Evolutionary conservation across 192 early-diverging fungal genomes (phyloP).

Genomic region (Jimgerdemannia lactiflua): DNA sequence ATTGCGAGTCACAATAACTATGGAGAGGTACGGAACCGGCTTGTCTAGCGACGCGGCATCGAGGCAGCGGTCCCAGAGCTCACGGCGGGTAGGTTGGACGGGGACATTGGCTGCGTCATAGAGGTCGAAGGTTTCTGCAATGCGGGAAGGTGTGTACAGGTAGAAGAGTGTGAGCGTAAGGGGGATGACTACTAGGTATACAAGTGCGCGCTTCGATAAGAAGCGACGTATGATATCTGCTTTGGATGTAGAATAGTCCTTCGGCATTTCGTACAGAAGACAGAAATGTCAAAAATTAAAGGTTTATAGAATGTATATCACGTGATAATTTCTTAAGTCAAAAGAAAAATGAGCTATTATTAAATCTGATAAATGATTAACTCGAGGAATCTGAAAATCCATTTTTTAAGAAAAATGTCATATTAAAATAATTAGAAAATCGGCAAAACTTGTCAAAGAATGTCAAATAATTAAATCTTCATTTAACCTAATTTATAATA

Average conservation of each 20-base stretch:
- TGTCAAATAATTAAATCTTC: too few species aligned
- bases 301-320: too few species aligned
- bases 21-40: conserved; percentile 15
- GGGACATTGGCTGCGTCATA: background rate
- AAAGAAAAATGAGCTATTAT: too few species aligned
- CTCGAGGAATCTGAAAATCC: too few species aligned
- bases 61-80: background rate
- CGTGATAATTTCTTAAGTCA: too few species aligned
- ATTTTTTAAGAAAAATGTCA: too few species aligned
- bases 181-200: background rate
- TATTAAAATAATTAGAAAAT: too few species aligned
- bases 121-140: background rate
- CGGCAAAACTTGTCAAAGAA: too few species aligned
- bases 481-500: too few species aligned
- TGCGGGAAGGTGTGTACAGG: background rate
- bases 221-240: too few species aligned
- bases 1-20: conserved; percentile 32
- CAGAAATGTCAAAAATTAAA: background rate
- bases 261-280: background rate
- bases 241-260: too few species aligned
- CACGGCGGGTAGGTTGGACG: background rate
- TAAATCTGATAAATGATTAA: too few species aligned
- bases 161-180: background rate
- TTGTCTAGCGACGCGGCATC: background rate
- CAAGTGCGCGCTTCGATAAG: background rate